These are phyloP conservation scores for Scheffersomyces amazonensis DNA, from an alignment of 805 yeast genomes.

Conservation along the genomic window DNA sequence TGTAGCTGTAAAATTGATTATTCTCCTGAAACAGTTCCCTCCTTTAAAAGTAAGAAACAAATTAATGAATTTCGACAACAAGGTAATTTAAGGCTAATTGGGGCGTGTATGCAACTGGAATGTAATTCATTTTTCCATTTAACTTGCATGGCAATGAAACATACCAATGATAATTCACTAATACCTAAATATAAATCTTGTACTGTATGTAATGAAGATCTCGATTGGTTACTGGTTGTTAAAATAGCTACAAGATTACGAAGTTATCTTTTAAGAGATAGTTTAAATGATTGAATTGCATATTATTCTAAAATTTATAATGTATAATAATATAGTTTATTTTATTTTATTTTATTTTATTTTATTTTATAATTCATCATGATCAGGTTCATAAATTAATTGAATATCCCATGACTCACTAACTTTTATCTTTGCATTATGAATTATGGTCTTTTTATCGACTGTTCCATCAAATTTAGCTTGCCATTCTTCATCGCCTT, in stretches of 20 bases:
- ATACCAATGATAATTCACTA: constrained; percentile 1
- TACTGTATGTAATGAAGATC: constrained; percentile 10
- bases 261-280: constrained; percentile 13
- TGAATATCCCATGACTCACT: constrained; percentile 47
- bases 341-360: neutral
- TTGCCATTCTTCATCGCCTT: constrained; percentile 36
- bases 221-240: constrained; percentile 18
- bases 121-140: constrained; percentile 38
- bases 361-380: constrained; percentile 26
- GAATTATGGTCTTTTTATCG: constrained; percentile 26
- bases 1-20: constrained; percentile 33
- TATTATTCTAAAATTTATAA: neutral
- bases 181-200: constrained; percentile 15
- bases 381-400: constrained; percentile 10
- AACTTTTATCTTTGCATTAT: constrained; percentile 50
- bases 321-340: neutral
- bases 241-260: constrained; percentile 19
- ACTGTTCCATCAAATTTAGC: constrained; percentile 16
- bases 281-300: constrained; percentile 1
- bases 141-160: constrained; percentile 28
- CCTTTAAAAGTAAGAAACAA: constrained; percentile 1
- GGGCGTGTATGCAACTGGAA: constrained; percentile 24
- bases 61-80: constrained; percentile 2
- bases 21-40: constrained; percentile 17
- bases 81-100: constrained; percentile 25